Evolutionary conservation across 2,329 filamentous ascomycete genomes (phyloP).

Genomic region (Metarhizium guizhouense): DNA sequence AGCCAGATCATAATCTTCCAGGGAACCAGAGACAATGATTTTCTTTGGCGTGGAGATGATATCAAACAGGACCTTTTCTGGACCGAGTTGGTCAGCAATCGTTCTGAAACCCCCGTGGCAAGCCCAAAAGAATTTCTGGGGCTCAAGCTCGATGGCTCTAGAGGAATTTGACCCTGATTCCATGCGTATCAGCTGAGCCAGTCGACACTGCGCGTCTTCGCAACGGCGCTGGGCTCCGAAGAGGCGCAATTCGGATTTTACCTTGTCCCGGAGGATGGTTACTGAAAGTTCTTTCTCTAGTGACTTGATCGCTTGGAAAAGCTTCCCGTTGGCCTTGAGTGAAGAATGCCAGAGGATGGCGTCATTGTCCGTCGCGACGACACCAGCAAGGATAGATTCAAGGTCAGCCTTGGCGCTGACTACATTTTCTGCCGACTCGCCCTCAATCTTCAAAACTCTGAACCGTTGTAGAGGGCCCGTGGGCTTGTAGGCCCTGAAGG

Average conservation of each 20-base stretch:
- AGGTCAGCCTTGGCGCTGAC: constrained; percentile 22
- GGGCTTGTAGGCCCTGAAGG: constrained; percentile 9
- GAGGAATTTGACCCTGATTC: background rate
- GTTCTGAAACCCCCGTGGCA: constrained; percentile 22
- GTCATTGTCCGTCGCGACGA: constrained; percentile 14
- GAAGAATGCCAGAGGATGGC: constrained; percentile 22
- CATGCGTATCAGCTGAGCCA: background rate
- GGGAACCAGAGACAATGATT: constrained; percentile 22
- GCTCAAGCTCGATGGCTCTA: constrained; percentile 17
- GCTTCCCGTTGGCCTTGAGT: constrained; percentile 11
- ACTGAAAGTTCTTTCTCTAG: background rate
- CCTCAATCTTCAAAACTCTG: constrained; percentile 28
- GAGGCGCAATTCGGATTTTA: background rate
- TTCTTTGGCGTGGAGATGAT: constrained; percentile 16
- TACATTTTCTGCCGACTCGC: constrained; percentile 20
- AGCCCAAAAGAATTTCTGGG: constrained; percentile 19
- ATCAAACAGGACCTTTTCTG: constrained; percentile 21
- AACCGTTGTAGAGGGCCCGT: constrained; percentile 9
- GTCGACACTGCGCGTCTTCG: background rate
- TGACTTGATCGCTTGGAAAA: background rate
- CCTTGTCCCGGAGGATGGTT: background rate
- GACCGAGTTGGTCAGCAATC: constrained; percentile 17
- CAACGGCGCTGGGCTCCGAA: background rate
- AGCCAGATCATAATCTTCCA: constrained; percentile 3
- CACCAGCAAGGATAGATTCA: constrained; percentile 23